These are phyloP conservation scores for Leishmania guyanensis DNA, from an alignment of 208 protist genomes.

Conservation along the genomic window DNA sequence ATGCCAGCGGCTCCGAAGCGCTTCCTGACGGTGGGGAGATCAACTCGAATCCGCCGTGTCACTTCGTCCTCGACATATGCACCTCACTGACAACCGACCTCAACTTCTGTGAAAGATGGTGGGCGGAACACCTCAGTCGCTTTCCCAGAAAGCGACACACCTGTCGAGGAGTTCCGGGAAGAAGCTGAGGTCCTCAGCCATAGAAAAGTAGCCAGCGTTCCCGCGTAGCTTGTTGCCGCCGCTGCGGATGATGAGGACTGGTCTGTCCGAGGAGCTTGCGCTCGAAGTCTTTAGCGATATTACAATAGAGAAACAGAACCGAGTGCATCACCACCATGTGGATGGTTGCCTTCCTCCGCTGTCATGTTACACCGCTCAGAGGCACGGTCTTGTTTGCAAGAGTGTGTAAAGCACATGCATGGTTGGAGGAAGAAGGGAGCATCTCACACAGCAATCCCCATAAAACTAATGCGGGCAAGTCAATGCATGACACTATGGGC, in stretches of 20 bases:
- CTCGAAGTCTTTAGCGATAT: constrained; percentile 67
- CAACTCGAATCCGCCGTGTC: constrained; percentile 67
- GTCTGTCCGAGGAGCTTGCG: constrained; percentile 65
- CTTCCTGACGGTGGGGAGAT: constrained; percentile 48
- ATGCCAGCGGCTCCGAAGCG: constrained; percentile 60
- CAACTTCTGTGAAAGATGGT: constrained; percentile 41
- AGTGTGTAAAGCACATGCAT: neutral
- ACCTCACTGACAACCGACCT: constrained; percentile 52
- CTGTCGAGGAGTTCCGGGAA: constrained; percentile 61
- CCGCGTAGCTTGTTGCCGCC: constrained; percentile 83
- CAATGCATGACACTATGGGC: neutral
- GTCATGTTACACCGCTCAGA: constrained; percentile 24
- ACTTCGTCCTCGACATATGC: constrained; percentile 44
- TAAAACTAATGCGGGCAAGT: neutral
- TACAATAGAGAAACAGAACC: constrained; percentile 58
- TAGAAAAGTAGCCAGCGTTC: constrained; percentile 60
- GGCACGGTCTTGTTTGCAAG: neutral
- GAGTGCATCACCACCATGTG: constrained; percentile 25
- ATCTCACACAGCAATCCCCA: neutral
- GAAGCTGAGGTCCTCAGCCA: constrained; percentile 58
- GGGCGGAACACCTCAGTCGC: constrained; percentile 34
- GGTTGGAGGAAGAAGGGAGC: neutral
- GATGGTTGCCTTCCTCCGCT: constrained; percentile 73
- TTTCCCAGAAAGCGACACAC: constrained; percentile 29
- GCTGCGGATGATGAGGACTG: constrained; percentile 65